phyloP scores from a whole-genome alignment of 495 filamentous ascomycete genomes.

The Polyplosphaeria fusca region DNA sequence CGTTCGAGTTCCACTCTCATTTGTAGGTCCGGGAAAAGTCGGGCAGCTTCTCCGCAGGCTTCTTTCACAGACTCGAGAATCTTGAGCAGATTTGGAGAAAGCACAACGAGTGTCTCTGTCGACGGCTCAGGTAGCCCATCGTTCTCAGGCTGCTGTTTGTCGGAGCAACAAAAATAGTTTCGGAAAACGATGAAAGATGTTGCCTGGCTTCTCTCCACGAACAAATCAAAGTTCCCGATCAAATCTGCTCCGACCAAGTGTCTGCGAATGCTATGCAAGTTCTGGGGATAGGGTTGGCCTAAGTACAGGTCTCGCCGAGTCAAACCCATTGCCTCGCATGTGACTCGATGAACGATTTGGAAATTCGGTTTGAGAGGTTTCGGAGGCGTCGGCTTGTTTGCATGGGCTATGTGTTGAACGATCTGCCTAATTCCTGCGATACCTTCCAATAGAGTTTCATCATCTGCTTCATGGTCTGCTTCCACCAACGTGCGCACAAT shows the following conservation, averaged over 20 bases:
- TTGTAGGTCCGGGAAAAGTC: background rate
- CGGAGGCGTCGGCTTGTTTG: too few species aligned
- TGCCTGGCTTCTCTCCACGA: background rate
- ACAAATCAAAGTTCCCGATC: background rate
- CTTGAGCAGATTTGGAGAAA: background rate
- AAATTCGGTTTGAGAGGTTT: background rate
- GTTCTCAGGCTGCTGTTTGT: too few species aligned
- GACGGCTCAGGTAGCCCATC: too few species aligned
- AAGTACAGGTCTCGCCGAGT: too few species aligned
- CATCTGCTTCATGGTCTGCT: background rate
- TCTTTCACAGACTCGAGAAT: background rate
- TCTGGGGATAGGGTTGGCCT: too few species aligned
- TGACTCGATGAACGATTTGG: background rate
- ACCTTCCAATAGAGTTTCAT: background rate
- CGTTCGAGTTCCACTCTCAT: background rate
- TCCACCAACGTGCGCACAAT: background rate
- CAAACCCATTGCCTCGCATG: background rate
- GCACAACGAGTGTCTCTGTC: background rate
- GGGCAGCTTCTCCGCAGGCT: background rate
- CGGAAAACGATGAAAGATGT: background rate
- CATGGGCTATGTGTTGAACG: background rate
- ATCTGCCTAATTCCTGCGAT: background rate
- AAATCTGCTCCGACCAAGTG: too few species aligned
- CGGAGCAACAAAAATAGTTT: background rate
- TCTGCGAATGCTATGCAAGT: too few species aligned